Evolutionary conservation across 495 filamentous ascomycete genomes (phyloP).

Genomic region (Collariella sp.): DNA sequence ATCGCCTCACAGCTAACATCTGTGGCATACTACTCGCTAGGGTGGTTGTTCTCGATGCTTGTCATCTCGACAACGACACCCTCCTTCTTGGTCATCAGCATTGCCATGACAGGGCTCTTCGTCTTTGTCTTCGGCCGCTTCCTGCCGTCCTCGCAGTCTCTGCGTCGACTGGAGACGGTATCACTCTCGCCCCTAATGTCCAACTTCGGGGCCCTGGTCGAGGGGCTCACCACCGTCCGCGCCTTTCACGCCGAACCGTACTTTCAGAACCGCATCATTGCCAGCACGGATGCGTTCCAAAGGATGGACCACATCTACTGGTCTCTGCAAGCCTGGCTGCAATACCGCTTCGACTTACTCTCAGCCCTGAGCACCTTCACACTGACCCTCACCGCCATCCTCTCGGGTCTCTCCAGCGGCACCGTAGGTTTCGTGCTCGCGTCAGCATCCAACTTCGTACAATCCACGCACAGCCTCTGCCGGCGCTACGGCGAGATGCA

Average conservation of each 20-base stretch:
- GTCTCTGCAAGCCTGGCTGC: slow-evolving; percentile 74
- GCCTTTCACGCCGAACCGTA: slow-evolving; percentile 63
- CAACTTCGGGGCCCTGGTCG: slow-evolving; percentile 72
- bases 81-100: slow-evolving; percentile 60
- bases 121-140: slow-evolving; percentile 61
- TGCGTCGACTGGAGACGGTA: slow-evolving; percentile 75
- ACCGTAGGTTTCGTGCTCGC: slow-evolving; percentile 68
- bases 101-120: slow-evolving; percentile 54
- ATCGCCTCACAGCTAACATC: slow-evolving; percentile 60
- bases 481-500: slow-evolving; percentile 69
- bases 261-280: slow-evolving; percentile 68
- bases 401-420: slow-evolving; percentile 59
- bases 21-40: slow-evolving; percentile 55
- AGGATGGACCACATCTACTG: slow-evolving; percentile 93
- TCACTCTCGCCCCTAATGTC: slow-evolving; percentile 74
- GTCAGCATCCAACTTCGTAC: slow-evolving; percentile 54
- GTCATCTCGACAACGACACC: slow-evolving; percentile 72
- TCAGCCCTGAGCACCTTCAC: slow-evolving; percentile 63
- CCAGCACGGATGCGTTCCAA: slow-evolving; percentile 72
- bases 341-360: slow-evolving; percentile 64
- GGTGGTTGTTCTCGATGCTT: slow-evolving; percentile 60
- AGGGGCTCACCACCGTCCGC: slow-evolving; percentile 72
- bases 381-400: slow-evolving; percentile 61
- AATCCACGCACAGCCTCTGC: slow-evolving; percentile 63
- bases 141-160: slow-evolving; percentile 71